These are phyloP conservation scores for Clathrospora elynae DNA, from an alignment of 2,329 filamentous ascomycete genomes.

Conservation along the genomic window DNA sequence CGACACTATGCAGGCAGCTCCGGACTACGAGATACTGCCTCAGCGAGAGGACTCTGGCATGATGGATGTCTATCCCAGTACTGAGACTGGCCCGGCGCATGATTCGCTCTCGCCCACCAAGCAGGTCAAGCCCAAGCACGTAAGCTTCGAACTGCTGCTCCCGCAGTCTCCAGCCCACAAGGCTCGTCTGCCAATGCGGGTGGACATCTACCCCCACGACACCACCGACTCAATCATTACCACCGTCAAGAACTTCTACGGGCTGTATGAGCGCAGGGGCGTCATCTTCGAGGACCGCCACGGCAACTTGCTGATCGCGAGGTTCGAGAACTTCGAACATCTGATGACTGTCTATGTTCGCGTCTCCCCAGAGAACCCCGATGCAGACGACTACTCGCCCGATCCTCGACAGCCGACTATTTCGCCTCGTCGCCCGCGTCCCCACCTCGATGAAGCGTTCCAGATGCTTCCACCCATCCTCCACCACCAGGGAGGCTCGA, in stretches of 20 bases:
- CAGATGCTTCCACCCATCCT: constrained; percentile 66
- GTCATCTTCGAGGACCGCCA: constrained; percentile 93
- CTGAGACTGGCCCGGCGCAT: constrained; percentile 39
- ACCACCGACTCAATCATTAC: constrained; percentile 97
- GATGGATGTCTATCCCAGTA: constrained; percentile 46
- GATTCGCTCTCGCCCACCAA: constrained; percentile 47
- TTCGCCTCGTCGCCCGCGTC: constrained; percentile 59
- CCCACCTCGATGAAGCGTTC: constrained; percentile 67
- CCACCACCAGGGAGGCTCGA: constrained; percentile 67
- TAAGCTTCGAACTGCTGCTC: constrained; percentile 78
- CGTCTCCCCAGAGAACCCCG: constrained; percentile 67
- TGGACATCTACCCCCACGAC: constrained; percentile 93
- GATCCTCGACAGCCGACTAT: constrained; percentile 54
- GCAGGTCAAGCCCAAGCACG: constrained; percentile 64
- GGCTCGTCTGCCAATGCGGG: constrained; percentile 80
- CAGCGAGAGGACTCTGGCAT: constrained; percentile 39
- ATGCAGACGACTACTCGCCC: constrained; percentile 54
- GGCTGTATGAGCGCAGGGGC: constrained; percentile 82
- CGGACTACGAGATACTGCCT: constrained; percentile 36
- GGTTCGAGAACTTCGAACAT: constrained; percentile 92
- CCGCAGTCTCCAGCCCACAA: constrained; percentile 69
- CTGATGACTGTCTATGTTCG: constrained; percentile 94
- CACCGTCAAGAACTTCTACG: constrained; percentile 99
- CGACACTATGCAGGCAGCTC: constrained; percentile 28
- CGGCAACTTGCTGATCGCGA: constrained; percentile 88